These are phyloP conservation scores for Metschnikowia matae DNA, from an alignment of 805 yeast species.

Conservation along the genomic window DNA sequence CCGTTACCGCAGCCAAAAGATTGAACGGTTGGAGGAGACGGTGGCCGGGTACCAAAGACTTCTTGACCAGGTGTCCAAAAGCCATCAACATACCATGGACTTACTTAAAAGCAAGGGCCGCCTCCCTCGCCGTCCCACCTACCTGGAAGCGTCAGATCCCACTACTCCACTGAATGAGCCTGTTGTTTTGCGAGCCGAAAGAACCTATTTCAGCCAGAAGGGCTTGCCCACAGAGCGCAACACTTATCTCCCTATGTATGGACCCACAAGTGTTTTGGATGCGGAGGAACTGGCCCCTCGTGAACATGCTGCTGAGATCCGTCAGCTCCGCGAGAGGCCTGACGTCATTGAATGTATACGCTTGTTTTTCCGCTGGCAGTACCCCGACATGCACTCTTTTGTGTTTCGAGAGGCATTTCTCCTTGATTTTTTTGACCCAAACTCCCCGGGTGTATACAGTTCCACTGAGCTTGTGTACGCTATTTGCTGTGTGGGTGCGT, in stretches of 20 bases:
- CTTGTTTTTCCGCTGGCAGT: conserved; percentile 16
- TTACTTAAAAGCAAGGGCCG: not conserved
- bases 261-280: conserved; percentile 14
- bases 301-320: conserved; percentile 3
- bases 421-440: conserved; percentile 13
- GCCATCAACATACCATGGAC: not conserved
- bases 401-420: conserved; percentile 15
- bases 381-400: conserved; percentile 16
- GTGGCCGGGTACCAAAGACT: conserved; percentile 4
- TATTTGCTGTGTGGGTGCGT: conserved; percentile 12
- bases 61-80: conserved; percentile 1
- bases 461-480: conserved; percentile 13
- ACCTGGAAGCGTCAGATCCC: not conserved
- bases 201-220: conserved; percentile 6
- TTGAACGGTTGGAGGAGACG: conserved; percentile 5
- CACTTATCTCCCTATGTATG: conserved; percentile 8
- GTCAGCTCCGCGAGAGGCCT: conserved; percentile 9
- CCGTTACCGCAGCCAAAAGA: conserved; percentile 7
- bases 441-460: conserved; percentile 9
- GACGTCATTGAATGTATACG: conserved; percentile 8
- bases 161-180: not conserved
- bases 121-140: not conserved
- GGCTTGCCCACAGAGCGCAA: conserved; percentile 6
- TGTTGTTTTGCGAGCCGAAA: conserved; percentile 5
- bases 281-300: conserved; percentile 10